phyloP scores from a whole-genome alignment of 805 yeast species.

The Metahyphopichia silvanorum region DNA sequence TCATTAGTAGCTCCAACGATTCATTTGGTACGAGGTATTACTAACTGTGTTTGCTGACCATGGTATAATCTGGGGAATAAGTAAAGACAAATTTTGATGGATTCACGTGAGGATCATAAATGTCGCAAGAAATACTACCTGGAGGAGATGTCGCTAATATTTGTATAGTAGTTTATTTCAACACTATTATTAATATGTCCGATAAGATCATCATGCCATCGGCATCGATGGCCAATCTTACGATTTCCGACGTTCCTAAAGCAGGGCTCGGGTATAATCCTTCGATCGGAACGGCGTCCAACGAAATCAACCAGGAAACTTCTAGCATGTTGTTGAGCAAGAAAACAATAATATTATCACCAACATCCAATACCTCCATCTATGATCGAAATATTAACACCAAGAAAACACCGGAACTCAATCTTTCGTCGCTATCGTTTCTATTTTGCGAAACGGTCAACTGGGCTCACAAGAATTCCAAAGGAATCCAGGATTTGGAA shows the following conservation, averaged over 20 bases:
- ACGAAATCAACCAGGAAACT: constrained; percentile 34
- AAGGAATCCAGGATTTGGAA: constrained; percentile 62
- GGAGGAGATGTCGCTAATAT: no score
- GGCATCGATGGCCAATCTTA: constrained; percentile 23
- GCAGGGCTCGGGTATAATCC: constrained; percentile 45
- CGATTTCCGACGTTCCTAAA: constrained; percentile 23
- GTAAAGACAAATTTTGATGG: no score
- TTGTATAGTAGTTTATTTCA: no score
- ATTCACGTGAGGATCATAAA: no score
- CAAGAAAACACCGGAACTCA: constrained; percentile 65
- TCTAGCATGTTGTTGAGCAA: constrained; percentile 33
- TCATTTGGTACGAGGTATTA: no score
- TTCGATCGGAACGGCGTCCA: constrained; percentile 38
- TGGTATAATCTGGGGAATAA: no score
- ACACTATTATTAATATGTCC: no score
- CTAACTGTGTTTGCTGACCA: no score
- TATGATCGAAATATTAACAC: constrained; percentile 66
- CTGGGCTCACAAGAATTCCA: constrained; percentile 57
- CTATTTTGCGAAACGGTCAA: constrained; percentile 69
- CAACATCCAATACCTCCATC: constrained; percentile 41
- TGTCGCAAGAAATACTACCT: no score
- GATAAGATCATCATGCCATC: constrained; percentile 32
- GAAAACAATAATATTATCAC: constrained; percentile 25
- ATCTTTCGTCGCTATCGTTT: constrained; percentile 63
- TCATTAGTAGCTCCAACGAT: no score